Base-by-base conservation (phyloP, 2,329 filamentous ascomycete species). In the Hymenoscyphus repandus region DNA sequence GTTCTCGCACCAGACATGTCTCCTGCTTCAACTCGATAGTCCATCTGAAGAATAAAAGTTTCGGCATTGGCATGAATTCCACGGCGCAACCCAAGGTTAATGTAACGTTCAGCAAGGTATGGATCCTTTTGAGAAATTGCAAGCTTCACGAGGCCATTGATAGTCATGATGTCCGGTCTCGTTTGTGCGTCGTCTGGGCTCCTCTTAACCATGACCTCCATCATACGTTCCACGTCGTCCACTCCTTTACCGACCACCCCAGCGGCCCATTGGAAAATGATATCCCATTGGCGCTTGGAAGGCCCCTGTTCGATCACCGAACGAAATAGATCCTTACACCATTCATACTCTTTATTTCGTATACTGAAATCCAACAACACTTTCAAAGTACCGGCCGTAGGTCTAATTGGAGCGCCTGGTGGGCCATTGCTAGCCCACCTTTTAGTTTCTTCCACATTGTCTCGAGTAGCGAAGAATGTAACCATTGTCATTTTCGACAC, bases 101-200 rank as follows among this genome's bases (percentile, higher is more conserved):
- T 75, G 55, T 91, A 86, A 11, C 88, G 78, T 64, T 91, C 83
- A 5, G 88, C 88, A 41, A 88, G 72, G 58, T 87, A 82, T 0
- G 82, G 76, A 60, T 95, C 84, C 10, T 83, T 75, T 49, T 78
- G 77, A n/a, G 80, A 78, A 56, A 85, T 83, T 9, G 89, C 88
- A 51, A 84, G 82, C 47, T 80, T 77, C 15, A 97, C 76, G 22
- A 97, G 75, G 5, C 74, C 72, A 63, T 97, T 95, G 61, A 97
- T 82, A 5, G 86, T 90, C 2, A 77, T 70, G 6, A 83, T 83
- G 49, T 88, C 84, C 0, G 90, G 81, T 6, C 72, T 68, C 2
- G 77, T 58, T 13, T 71, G 69, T 50, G 73, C 65, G 50, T 76
- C 67, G 53, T 74, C 66, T 47, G 71, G 62, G 54, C 73, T 76